phyloP scores from a whole-genome alignment of 768 basidiomycete genomes.

The Naematelia aurantialba region DNA sequence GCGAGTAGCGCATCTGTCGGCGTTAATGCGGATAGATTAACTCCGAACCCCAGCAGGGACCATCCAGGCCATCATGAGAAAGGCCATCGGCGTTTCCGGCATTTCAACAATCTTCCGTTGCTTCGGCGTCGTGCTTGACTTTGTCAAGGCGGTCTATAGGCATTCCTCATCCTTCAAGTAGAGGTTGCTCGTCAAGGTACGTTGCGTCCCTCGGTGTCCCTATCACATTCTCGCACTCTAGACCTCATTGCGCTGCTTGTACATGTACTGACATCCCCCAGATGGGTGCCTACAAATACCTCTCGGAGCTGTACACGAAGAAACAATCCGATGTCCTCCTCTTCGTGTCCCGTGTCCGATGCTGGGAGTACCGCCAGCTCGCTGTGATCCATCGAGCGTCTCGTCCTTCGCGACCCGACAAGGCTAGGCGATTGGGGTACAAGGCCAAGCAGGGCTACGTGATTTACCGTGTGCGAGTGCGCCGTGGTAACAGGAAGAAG shows the following conservation, averaged over 20 bases:
- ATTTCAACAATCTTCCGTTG: background rate
- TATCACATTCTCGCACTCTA: too few relatives aligned
- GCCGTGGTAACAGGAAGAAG: constrained; percentile 98
- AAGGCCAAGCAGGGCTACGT: constrained; percentile 99
- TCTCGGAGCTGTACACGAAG: constrained; percentile 96
- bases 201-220: too few relatives aligned
- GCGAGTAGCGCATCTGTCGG: too few relatives aligned
- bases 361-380: constrained; percentile 98
- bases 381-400: constrained; percentile 98
- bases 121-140: background rate
- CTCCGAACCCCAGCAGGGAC: too few relatives aligned
- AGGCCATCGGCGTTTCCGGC: background rate
- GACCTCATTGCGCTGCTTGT: too few relatives aligned
- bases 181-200: background rate
- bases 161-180: background rate
- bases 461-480: constrained; percentile 93
- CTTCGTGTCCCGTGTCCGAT: constrained; percentile 94
- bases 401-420: constrained; percentile 97
- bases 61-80: too few relatives aligned
- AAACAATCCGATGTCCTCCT: constrained; percentile 67
- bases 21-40: background rate
- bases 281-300: constrained; percentile 63
- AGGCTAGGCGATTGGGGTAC: constrained; percentile 97
- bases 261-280: too few relatives aligned
- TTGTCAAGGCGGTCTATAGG: background rate